Evolutionary conservation across 129 eudicot genomes (phyloP), one percentile per base, ranked within the genome.

Genomic region (Centella asiatica): DNA sequence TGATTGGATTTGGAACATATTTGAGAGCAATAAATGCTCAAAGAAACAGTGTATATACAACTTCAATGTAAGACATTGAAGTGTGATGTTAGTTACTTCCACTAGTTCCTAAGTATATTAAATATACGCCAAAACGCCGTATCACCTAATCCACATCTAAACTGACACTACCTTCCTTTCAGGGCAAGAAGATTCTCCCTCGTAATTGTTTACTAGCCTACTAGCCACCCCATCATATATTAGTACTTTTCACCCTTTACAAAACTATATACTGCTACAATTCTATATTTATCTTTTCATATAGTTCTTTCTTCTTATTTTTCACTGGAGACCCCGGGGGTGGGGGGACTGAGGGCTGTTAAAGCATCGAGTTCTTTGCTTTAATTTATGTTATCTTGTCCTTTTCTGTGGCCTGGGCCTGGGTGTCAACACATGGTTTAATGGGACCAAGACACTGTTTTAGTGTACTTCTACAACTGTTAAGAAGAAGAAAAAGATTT

Each of bases 171-270:
- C 67, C 36, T 62, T 74, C 52, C 36, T 29, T 51, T 60, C 11
- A 44, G 40, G 57, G 32, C 68, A 64, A 57, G 53, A 72, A 72
- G 75, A 72, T 65, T 78, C 79, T 61, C 66, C 66, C 68, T 69
- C 61, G 76, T 73, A 72, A 69, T 65, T 69, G 39, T 15, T 60
- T 23, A 37, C 18, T 27, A 56, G 40, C 44, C 26, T 13, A n/a
- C n/a, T n/a, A n/a, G n/a, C n/a, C n/a, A n/a, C n/a, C 33, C 59
- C 27, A 27, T 14, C 27, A 27, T 53, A 19, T 52, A n/a, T 52
- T 52, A 52, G 24, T 52, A 14, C 20, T 18, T 19, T 50, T 24
- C 31, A 2, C 31, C 31, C 33, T 8, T 22, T 8, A 0, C 31
- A n/a, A n/a, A n/a, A n/a, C n/a, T n/a, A n/a, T n/a, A n/a, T n/a